These are phyloP conservation scores for Eucalyptus tenuipes DNA, from an alignment of 345 rosid species.

Conservation along the genomic window DNA sequence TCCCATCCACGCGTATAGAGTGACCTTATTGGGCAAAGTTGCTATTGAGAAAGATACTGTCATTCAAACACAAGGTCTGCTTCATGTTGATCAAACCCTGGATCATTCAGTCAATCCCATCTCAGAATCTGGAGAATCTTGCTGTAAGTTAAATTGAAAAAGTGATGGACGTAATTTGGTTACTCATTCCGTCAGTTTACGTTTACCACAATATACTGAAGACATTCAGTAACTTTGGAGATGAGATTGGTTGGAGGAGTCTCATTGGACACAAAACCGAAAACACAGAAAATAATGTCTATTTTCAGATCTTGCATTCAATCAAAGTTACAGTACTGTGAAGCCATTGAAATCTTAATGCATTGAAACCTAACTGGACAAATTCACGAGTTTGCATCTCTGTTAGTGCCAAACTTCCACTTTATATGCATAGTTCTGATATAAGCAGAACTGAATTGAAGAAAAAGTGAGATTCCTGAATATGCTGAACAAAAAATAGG, in stretches of 20 bases:
- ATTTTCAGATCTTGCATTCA: neutral
- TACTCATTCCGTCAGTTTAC: neutral
- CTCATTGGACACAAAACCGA: neutral
- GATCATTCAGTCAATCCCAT: neutral
- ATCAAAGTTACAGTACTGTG: neutral
- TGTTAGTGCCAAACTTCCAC: neutral
- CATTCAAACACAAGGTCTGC: neutral
- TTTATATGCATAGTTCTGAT: neutral
- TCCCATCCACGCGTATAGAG: neutral
- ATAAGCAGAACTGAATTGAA: neutral
- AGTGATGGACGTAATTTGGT: neutral
- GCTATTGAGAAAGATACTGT: neutral
- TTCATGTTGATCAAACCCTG: neutral
- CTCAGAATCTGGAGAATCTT: neutral
- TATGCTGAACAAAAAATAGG: neutral
- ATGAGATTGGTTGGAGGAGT: neutral
- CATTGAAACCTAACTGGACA: neutral
- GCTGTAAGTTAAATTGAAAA: neutral
- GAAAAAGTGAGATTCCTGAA: neutral
- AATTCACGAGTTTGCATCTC: neutral
- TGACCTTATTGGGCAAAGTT: neutral
- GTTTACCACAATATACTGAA: neutral
- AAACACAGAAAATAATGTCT: neutral
- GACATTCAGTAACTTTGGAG: neutral
- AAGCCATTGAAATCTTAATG: neutral